Evolutionary conservation across 2,329 filamentous ascomycete genomes (phyloP).

Genomic region (Bipolaris gigantea): DNA sequence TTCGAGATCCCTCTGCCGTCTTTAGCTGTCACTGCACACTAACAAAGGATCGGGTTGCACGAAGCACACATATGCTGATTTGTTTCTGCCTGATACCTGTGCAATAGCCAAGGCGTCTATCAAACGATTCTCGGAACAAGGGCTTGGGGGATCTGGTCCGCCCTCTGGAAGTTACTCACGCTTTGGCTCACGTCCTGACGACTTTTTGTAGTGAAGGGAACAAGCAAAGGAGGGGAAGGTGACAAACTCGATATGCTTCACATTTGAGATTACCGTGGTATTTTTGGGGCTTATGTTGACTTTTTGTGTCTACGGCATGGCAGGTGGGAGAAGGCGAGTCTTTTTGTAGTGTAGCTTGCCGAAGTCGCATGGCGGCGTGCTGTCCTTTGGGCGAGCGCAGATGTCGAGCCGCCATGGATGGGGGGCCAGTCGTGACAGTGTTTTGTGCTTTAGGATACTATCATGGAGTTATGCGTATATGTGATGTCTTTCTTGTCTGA

Average conservation of each 20-base stretch:
- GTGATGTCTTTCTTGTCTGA: neutral
- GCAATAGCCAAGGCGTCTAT: neutral
- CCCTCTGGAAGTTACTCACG: neutral
- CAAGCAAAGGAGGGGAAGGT: neutral
- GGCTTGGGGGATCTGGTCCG: neutral
- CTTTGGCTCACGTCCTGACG: neutral
- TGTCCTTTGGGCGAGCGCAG: neutral
- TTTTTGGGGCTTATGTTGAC: neutral
- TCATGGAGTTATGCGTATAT: constrained; percentile 6
- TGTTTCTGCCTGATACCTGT: neutral
- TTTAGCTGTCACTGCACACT: constrained; percentile 3
- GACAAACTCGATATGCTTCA: neutral
- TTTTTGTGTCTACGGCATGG: neutral
- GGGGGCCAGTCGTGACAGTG: neutral
- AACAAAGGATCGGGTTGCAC: neutral
- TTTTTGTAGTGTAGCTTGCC: neutral
- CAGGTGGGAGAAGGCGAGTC: neutral
- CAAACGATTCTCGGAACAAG: neutral
- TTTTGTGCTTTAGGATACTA: constrained; percentile 1
- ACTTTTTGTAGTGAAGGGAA: neutral
- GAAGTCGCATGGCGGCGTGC: neutral
- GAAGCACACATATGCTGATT: neutral
- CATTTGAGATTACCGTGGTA: neutral
- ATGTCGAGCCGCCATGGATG: neutral
- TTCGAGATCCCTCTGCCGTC: neutral